Evolutionary conservation across 2,329 filamentous ascomycete species (phyloP), one percentile per base, ranked within the genome.

Genomic region (Colletotrichum somersetense): DNA sequence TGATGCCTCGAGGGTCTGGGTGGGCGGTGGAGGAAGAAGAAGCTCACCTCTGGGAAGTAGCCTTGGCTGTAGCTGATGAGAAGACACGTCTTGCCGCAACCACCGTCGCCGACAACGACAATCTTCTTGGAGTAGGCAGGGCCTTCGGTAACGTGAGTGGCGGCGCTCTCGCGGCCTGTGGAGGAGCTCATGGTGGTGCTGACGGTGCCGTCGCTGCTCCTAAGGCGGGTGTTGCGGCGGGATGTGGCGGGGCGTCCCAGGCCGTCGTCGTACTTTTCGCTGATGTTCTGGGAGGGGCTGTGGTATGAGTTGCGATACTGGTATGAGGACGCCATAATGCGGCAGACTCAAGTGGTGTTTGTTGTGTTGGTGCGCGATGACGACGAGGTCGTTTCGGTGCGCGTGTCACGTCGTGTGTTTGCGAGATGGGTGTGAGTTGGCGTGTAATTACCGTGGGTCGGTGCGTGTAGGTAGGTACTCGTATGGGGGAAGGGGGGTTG

Each of bases 51-150:
- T 84, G 96, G 96, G 81, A 99, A 99, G 83, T 97, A 97, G 72
- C 96, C 96, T 85, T 98, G 95, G 79, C 95, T 97, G 86, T 98
- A 99, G 85, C 95, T 98, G 84, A 99, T 99, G 83, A 99, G 87
- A 77, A 99, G 87, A 86, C 96, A 99, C 11, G 96, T 99, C 91
- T 99, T 99, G 78, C 96, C 96, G 83, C 96, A 99, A 74, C 96
- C 96, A 78, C 96, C 96, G 82, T 99, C 96, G 74, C 96, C 96
- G 57, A 99, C 96, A 63, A 99, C 96, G 56, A 99, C 96, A 80
- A 99, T 96, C 89, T 99, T 99, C 88, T 99, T 99, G 76, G 96
- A 98, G 85, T 96, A 98, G 69, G 94, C 90, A 5, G 96, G 95
- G 33, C 93, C 94, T 80, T 97, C 94, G 62, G 96, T 98, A 83